Conservation (phyloP, 1,284 basidiomycete genomes). For the Cutaneotrichosporon daszewskae region DNA sequence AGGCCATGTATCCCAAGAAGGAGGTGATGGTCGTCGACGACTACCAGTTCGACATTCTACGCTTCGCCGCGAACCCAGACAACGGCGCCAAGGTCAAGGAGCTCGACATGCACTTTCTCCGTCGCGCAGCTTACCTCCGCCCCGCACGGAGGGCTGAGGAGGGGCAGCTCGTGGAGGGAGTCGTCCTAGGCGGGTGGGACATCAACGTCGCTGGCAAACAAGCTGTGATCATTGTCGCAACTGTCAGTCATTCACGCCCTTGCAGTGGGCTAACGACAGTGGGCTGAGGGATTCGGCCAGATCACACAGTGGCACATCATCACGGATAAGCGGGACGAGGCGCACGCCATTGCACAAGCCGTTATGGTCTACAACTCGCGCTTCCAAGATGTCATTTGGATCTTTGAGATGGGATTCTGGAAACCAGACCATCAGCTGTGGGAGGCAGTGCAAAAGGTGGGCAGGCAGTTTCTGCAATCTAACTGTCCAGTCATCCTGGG, state of each 20-base stretch:
- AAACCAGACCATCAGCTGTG: slow-evolving; percentile 59
- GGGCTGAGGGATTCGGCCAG: slow-evolving; percentile 16
- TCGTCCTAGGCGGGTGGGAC: slow-evolving; percentile 23
- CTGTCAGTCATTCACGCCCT: slow-evolving; percentile 19
- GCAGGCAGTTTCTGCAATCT: slow-evolving; percentile 50
- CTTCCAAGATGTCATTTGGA: slow-evolving; percentile 64
- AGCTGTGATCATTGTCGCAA: slow-evolving; percentile 22
- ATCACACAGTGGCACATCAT: slow-evolving; percentile 30
- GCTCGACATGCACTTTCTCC: too few species aligned
- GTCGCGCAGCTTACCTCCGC: too few species aligned
- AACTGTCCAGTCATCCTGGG: slow-evolving; percentile 31
- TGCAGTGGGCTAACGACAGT: slow-evolving; percentile 11
- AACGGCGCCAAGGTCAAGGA: too few species aligned
- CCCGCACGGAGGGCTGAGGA: too few species aligned
- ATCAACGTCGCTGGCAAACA: slow-evolving; percentile 23
- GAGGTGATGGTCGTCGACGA: too few species aligned
- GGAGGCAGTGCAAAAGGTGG: slow-evolving; percentile 63
- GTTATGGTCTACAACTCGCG: slow-evolving; percentile 54
- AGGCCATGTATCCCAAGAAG: too few species aligned
- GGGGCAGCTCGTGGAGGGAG: slow-evolving; percentile 9
- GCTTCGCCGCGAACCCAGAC: too few species aligned
- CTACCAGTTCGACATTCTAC: too few species aligned
- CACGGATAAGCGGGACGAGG: slow-evolving; percentile 51
- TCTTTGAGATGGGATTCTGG: slow-evolving; percentile 67
- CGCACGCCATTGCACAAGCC: slow-evolving; percentile 56